These are phyloP conservation scores for Fusarium kyushuense DNA, from an alignment of 2,329 filamentous ascomycete species.

Conservation along the genomic window DNA sequence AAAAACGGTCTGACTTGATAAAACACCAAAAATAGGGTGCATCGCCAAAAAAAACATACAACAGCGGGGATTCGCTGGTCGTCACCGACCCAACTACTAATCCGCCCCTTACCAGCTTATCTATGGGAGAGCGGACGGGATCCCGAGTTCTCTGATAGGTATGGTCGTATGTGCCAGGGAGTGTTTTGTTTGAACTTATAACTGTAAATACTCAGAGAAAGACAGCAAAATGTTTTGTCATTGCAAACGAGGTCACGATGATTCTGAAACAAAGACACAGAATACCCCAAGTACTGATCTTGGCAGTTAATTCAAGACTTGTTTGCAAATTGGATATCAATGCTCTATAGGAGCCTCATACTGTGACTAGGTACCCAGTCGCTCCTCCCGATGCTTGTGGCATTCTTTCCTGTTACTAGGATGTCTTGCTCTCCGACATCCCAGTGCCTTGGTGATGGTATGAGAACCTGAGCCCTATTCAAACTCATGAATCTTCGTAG, in stretches of 20 bases:
- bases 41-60: neutral
- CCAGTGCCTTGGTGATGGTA: neutral
- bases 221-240: neutral
- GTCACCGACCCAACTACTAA: neutral
- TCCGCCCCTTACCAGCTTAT: neutral
- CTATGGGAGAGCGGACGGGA: neutral
- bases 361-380: neutral
- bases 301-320: neutral
- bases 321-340: neutral
- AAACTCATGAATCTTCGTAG: neutral
- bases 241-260: neutral
- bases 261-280: neutral
- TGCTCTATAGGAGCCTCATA: neutral
- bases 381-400: neutral
- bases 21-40: neutral
- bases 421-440: neutral
- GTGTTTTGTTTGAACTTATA: accelerated
- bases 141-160: neutral
- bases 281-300: neutral
- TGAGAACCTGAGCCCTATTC: neutral
- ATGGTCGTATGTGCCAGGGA: neutral
- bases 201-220: accelerated
- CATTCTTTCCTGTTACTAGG: neutral
- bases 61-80: neutral
- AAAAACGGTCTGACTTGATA: neutral